phyloP scores from a whole-genome alignment of 805 yeast species.

The Debaryomyces maramus region DNA sequence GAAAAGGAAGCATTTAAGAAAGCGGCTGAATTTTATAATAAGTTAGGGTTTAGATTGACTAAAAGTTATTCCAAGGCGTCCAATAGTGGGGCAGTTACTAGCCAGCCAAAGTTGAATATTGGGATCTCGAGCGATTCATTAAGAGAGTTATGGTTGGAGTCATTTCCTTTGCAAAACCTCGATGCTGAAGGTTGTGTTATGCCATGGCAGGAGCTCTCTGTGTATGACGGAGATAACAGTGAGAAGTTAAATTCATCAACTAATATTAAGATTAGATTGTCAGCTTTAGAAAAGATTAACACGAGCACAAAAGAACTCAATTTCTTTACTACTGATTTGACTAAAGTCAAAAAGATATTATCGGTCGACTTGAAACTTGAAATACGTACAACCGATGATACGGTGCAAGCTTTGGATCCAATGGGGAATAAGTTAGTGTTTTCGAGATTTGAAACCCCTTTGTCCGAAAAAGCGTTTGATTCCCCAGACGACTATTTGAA shows the following conservation, averaged over 20 bases:
- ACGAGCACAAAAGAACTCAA: constrained; percentile 18
- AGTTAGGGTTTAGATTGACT: constrained; percentile 60
- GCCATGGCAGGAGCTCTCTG: constrained; percentile 43
- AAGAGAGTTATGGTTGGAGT: constrained; percentile 71
- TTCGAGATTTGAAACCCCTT: constrained; percentile 21
- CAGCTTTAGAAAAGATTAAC: constrained; percentile 13
- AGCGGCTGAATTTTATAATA: constrained; percentile 56
- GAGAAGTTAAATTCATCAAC: constrained; percentile 28
- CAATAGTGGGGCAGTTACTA: constrained; percentile 32
- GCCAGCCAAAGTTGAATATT: constrained; percentile 28
- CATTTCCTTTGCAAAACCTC: constrained; percentile 52
- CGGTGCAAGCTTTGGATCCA: constrained; percentile 27
- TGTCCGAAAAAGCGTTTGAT: constrained; percentile 18
- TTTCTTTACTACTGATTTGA: constrained; percentile 34
- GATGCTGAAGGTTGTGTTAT: constrained; percentile 33
- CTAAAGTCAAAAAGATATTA: constrained; percentile 20
- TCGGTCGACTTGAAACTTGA: constrained; percentile 1
- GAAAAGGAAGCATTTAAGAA: constrained; percentile 46
- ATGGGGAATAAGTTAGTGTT: constrained; percentile 33
- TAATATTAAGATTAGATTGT: constrained; percentile 36
- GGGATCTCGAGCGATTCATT: constrained; percentile 69
- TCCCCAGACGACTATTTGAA: constrained; percentile 31
- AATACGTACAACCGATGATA: constrained; percentile 9
- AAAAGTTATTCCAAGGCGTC: constrained; percentile 59
- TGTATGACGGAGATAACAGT: constrained; percentile 39